Base-by-base conservation (phyloP, 1,284 basidiomycete genomes). In the Ustilago tritici region DNA sequence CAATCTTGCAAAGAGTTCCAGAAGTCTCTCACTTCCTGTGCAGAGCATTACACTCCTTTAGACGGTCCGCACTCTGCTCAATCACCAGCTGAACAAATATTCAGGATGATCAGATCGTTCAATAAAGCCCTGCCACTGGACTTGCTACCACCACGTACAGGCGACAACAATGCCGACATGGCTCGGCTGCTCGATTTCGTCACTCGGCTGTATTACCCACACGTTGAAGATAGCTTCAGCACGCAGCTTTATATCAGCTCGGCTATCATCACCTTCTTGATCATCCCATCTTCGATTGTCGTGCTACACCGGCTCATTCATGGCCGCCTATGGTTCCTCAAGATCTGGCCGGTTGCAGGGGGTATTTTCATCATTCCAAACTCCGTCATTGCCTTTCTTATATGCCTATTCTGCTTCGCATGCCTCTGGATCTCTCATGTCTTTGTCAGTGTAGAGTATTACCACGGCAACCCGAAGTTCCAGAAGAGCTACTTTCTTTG, bases 331-430 rank as follows among this genome's bases (percentile, higher is more conserved):
- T 75, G 72, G 72, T 59, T 70, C 23, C 38, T 75, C 56, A 75
- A 67, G 54, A 40, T 70, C 28, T 70, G 66, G 67, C 56, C 38
- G 17, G 72, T 75, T 31, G 56, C 43, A 1, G 61, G 64, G 17
- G 72, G 72, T 5, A 70, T 56, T 8, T 75, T 75, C 52, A 52
- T 70, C 31, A 70, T 75, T 28, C 72, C 72, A 3, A 75, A 75
- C 17, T 54, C 67, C 8, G 57, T 70, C 52, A 53, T 75, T 11
- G 63, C 61, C 4, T 75, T 75, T 19, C 60, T 70, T 3, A 9
- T 12, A 5, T 64, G 59, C n/a, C 56, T 66, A 50, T 55, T 14
- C 10, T 12, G 28, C 41, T 75, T 66, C 23, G 64, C 52, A 7
- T 0, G 49, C 54, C 23, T 52, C 19, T 75, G 72, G 66, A 56